phyloP scores from a whole-genome alignment of 495 filamentous ascomycete genomes.

The Hamigera avellanea region DNA sequence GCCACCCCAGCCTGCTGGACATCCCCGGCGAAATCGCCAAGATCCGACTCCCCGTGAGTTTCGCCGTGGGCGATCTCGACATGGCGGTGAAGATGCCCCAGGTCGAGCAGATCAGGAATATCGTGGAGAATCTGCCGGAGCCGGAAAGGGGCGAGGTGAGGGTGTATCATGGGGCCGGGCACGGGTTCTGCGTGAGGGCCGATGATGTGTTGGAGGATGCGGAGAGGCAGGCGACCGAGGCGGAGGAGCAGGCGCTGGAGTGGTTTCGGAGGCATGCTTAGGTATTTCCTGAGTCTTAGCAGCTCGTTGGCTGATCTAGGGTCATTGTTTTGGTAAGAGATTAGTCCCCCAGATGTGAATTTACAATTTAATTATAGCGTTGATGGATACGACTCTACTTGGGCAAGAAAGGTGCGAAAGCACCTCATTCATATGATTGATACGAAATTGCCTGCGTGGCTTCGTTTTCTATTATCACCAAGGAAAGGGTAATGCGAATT shows the following conservation, averaged over 20 bases:
- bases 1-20: slow-evolving; percentile 39
- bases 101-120: slow-evolving; percentile 22
- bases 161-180: slow-evolving; percentile 44
- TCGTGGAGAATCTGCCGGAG: slow-evolving; percentile 7
- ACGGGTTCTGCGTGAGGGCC: slow-evolving; percentile 48
- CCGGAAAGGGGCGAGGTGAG: slow-evolving; percentile 33
- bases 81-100: not conserved
- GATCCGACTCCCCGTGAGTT: slow-evolving; percentile 38
- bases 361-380: too few relatives aligned
- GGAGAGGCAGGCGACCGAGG: slow-evolving; percentile 26
- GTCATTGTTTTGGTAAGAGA: too few relatives aligned
- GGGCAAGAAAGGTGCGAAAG: too few relatives aligned
- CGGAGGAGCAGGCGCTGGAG: slow-evolving; percentile 41
- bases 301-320: too few relatives aligned
- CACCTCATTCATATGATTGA: too few relatives aligned
- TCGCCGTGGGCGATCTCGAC: slow-evolving; percentile 47
- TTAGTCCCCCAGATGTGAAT: too few relatives aligned
- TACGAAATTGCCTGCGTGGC: too few relatives aligned
- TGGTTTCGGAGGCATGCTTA: slow-evolving; percentile 35
- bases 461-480: too few relatives aligned
- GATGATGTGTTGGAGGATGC: slow-evolving; percentile 30
- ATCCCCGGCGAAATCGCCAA: slow-evolving; percentile 44
- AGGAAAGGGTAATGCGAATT: too few relatives aligned
- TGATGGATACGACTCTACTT: too few relatives aligned
- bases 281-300: too few relatives aligned